These are phyloP conservation scores for Nitzschia sp. DNA, from an alignment of 108 stramenopile species.

Conservation along the genomic window DNA sequence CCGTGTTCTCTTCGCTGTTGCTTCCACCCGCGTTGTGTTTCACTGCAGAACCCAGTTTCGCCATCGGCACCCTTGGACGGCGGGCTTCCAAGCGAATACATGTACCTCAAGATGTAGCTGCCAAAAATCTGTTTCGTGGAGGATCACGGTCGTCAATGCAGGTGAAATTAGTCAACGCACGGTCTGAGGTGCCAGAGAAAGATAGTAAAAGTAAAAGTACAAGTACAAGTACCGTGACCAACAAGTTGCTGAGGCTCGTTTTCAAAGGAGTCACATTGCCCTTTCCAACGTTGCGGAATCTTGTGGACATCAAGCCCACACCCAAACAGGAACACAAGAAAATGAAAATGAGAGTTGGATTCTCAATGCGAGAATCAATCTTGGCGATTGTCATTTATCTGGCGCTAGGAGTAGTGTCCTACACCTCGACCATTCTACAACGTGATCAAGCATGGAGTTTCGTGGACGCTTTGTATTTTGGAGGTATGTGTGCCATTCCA, in stretches of 20 bases:
- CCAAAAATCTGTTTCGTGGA: too few species aligned
- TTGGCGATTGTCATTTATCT: conserved; percentile 40
- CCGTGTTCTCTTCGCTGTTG: too few species aligned
- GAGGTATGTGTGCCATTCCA: not conserved
- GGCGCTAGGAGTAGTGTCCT: conserved; percentile 48
- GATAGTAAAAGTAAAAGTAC: too few species aligned
- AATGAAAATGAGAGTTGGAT: not conserved
- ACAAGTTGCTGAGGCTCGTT: not conserved
- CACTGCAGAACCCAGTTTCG: too few species aligned
- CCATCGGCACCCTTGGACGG: too few species aligned
- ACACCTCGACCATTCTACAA: conserved; percentile 2
- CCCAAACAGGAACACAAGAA: not conserved
- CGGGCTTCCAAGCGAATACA: too few species aligned
- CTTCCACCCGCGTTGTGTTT: too few species aligned
- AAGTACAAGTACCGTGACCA: too few species aligned
- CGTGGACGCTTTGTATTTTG: conserved; percentile 63
- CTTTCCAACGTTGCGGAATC: not conserved
- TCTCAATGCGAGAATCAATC: conserved; percentile 45
- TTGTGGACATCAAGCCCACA: not conserved
- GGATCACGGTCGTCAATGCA: too few species aligned
- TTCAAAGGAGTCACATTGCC: not conserved
- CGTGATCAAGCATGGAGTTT: conserved; percentile 45
- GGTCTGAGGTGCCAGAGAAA: too few species aligned
- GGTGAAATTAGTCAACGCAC: too few species aligned
- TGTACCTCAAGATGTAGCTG: too few species aligned